phyloP scores from a whole-genome alignment of 441 rosid species.

The Bruguiera hainesii region DNA sequence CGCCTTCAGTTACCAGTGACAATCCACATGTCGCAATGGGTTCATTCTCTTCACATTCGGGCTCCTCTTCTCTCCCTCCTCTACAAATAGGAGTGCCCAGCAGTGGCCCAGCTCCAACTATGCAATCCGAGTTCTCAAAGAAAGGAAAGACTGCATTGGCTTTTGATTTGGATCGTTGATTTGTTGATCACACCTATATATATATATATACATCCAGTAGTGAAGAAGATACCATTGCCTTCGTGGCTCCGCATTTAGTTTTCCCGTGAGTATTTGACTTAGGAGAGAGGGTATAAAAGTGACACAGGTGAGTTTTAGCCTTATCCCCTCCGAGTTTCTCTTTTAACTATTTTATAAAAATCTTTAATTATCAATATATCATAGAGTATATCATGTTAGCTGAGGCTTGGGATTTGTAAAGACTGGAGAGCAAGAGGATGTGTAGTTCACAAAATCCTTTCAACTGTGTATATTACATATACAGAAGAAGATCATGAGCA shows the following conservation, averaged over 20 bases:
- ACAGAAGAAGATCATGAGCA: conserved; percentile 16
- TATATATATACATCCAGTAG: not conserved
- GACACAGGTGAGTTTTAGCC: conserved; percentile 6
- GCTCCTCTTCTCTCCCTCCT: conserved; percentile 23
- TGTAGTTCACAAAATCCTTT: conserved; percentile 11
- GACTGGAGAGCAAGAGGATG: conserved; percentile 10
- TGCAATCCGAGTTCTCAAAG: conserved; percentile 47
- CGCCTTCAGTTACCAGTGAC: conserved; percentile 4
- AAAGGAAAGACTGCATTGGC: conserved; percentile 72
- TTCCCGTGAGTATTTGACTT: conserved; percentile 12
- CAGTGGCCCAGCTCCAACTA: conserved; percentile 16
- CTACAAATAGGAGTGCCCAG: conserved; percentile 22
- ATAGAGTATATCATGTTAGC: conserved; percentile 18
- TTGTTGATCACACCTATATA: not conserved
- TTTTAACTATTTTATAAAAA: not conserved
- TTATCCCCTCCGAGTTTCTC: not conserved
- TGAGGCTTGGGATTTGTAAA: conserved; percentile 33
- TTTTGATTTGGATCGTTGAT: conserved; percentile 63
- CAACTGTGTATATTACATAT: conserved; percentile 35
- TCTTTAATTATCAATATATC: not conserved
- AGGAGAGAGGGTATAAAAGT: conserved; percentile 5
- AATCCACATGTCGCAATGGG: conserved; percentile 31
- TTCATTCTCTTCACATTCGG: conserved; percentile 33
- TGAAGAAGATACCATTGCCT: conserved; percentile 21
- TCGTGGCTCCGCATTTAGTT: conserved; percentile 27